Evolutionary conservation across 2,329 filamentous ascomycete species (phyloP).

Genomic region (Ophiocordyceps unilateralis): DNA sequence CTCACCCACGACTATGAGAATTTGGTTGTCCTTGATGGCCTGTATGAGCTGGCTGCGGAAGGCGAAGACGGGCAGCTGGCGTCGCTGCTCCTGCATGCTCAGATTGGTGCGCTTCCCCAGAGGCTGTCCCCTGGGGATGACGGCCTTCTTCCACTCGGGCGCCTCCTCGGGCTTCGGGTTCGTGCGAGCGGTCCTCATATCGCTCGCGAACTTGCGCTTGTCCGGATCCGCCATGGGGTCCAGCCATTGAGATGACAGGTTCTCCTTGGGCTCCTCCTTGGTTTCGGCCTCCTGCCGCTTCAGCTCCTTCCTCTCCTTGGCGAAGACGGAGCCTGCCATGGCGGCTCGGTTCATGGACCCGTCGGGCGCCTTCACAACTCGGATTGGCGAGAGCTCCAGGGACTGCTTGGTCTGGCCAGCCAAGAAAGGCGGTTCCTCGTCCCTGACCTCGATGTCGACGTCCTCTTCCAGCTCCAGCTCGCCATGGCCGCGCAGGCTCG

Average conservation of each 20-base stretch:
- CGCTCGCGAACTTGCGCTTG: constrained; percentile 74
- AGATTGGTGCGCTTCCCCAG: constrained; percentile 76
- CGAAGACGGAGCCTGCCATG: constrained; percentile 76
- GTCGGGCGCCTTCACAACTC: constrained; percentile 93
- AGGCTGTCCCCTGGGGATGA: constrained; percentile 61
- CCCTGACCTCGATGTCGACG: constrained; percentile 88
- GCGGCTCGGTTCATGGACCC: constrained; percentile 95
- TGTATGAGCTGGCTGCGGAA: constrained; percentile 80
- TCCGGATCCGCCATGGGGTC: constrained; percentile 87
- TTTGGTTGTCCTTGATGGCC: constrained; percentile 72
- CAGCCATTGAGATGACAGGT: constrained; percentile 83
- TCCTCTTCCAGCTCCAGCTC: constrained; percentile 90
- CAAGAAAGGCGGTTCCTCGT: constrained; percentile 92
- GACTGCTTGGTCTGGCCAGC: constrained; percentile 94
- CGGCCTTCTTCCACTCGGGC: constrained; percentile 84
- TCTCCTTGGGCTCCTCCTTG: constrained; percentile 62
- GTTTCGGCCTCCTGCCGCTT: constrained; percentile 75
- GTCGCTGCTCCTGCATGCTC: constrained; percentile 89
- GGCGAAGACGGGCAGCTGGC: constrained; percentile 73
- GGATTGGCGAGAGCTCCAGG: constrained; percentile 82
- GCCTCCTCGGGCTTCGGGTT: constrained; percentile 48
- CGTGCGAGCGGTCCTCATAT: constrained; percentile 53
- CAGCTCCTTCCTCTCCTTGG: constrained; percentile 79
- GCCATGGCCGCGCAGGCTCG: constrained; percentile 68
- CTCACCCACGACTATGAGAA: constrained; percentile 91